Evolutionary conservation across 306 rosid species (phyloP), one percentile per base, ranked within the genome.

Genomic region (Vigna angularis): DNA sequence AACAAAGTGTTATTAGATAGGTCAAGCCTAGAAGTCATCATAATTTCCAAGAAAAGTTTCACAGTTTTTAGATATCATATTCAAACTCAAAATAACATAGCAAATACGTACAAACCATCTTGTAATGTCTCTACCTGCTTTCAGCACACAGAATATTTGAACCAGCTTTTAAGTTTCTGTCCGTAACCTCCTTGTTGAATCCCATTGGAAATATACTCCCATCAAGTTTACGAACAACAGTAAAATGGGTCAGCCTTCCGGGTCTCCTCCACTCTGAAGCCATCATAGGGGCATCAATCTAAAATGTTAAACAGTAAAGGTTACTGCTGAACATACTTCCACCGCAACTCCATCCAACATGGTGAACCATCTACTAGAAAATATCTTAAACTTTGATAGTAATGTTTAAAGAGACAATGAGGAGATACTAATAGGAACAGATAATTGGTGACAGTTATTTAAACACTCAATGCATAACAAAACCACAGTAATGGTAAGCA

Each of bases 231-330:
- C 97, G 96, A 79, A 95, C 84, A 73, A 95, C 93, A 61, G 99
- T 93, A 87, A 95, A 93, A 90, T 90, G 98, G 73, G 86, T 90
- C 76, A 93, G 90, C 91, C 89, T 88, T 76, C 91, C 90, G 58
- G 93, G 91, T 78, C 85, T 87, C 80, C 77, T 90, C 97, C 99
- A 93, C 85, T 95, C 98, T 51, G 98, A 88, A 73, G 97, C 88
- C 90, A 89, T 77, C 97, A 93, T 91, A 18, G 99, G 99, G 75
- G 91, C 87, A 79, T 95, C 98, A 78, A 95, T 93, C 98, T 95
- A 90, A 86, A 83, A 78, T 42, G 64, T 74, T 87, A 85, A 70
- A 75, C 71, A 83, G 66, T 45, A 77, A 78, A 82, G 32, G 70
- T 67, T 64, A 70, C 63, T 73, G 58, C 28, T 18, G 55, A 81